Evolutionary conservation across 2,329 filamentous ascomycete species (phyloP).

Genomic region (Rutstroemia sydowiana): DNA sequence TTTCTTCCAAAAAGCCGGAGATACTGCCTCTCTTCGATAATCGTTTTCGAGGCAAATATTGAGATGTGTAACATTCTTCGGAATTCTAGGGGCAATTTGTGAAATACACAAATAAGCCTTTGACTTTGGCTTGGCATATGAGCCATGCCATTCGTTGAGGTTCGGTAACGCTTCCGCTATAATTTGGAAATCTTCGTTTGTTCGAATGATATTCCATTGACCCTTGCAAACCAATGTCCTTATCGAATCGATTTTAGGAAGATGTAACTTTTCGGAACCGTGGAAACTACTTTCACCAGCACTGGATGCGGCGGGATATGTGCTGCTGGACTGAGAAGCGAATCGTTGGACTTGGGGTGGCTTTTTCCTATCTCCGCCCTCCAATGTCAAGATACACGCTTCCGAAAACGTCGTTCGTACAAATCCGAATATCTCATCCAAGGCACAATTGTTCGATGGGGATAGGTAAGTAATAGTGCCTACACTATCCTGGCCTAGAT

Average conservation of each 20-base stretch:
- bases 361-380: slow-evolving; percentile 71
- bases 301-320: too few species aligned
- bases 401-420: slow-evolving; percentile 48
- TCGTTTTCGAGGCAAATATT: slow-evolving; percentile 66
- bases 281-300: too few species aligned
- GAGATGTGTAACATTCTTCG: slow-evolving; percentile 51
- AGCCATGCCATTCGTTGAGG: slow-evolving; percentile 47
- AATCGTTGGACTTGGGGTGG: slow-evolving; percentile 60
- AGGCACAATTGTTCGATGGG: slow-evolving; percentile 58
- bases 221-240: slow-evolving; percentile 65
- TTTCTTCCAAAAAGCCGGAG: slow-evolving; percentile 54
- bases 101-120: slow-evolving; percentile 68
- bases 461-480: slow-evolving; percentile 52
- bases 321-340: too few species aligned
- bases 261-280: too few species aligned
- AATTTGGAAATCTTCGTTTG: slow-evolving; percentile 52
- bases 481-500: slow-evolving; percentile 32
- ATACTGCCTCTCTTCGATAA: slow-evolving; percentile 56
- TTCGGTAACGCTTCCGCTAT: slow-evolving; percentile 58
- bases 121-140: slow-evolving; percentile 61
- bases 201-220: slow-evolving; percentile 69
- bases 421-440: slow-evolving; percentile 63
- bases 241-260: slow-evolving; percentile 39
- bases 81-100: slow-evolving; percentile 51
- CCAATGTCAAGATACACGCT: slow-evolving; percentile 60